These are phyloP conservation scores for Aleurites moluccanus DNA, from an alignment of 441 rosid species.

Conservation along the genomic window DNA sequence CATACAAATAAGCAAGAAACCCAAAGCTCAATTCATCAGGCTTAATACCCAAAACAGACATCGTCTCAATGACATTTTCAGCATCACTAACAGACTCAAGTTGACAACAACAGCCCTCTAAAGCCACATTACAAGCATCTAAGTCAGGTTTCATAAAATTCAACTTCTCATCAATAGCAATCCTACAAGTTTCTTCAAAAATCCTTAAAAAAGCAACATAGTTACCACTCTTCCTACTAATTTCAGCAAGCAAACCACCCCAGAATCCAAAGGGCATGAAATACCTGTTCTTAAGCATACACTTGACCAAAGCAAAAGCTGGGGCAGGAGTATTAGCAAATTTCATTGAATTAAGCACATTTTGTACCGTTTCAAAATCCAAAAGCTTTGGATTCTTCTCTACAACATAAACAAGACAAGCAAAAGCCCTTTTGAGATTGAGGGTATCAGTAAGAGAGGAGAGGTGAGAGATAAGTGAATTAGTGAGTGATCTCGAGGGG, in stretches of 20 bases:
- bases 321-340: conserved; percentile 63
- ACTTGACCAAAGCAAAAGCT: conserved; percentile 73
- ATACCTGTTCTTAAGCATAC: conserved; percentile 77
- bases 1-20: too few relatives aligned
- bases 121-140: conserved; percentile 69
- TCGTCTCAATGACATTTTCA: conserved; percentile 60
- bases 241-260: conserved; percentile 65
- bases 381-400: conserved; percentile 57
- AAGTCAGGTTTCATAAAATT: conserved; percentile 74
- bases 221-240: conserved; percentile 44
- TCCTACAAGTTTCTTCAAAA: conserved; percentile 67
- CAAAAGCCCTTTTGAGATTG: conserved; percentile 91
- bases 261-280: conserved; percentile 78
- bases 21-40: neutral
- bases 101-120: conserved; percentile 63
- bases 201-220: conserved; percentile 55
- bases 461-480: conserved; percentile 68
- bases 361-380: conserved; percentile 47
- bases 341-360: conserved; percentile 62
- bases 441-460: conserved; percentile 53
- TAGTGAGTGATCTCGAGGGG: conserved; percentile 60
- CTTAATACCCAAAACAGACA: conserved; percentile 67
- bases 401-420: conserved; percentile 65
- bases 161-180: conserved; percentile 77
- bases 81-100: conserved; percentile 67